Percentiles rank a stretch among this genome's conserved stretches.
Evolutionary conservation across 805 yeast genomes (phyloP).

Genomic region (Zygotorulaspora danielsina): DNA sequence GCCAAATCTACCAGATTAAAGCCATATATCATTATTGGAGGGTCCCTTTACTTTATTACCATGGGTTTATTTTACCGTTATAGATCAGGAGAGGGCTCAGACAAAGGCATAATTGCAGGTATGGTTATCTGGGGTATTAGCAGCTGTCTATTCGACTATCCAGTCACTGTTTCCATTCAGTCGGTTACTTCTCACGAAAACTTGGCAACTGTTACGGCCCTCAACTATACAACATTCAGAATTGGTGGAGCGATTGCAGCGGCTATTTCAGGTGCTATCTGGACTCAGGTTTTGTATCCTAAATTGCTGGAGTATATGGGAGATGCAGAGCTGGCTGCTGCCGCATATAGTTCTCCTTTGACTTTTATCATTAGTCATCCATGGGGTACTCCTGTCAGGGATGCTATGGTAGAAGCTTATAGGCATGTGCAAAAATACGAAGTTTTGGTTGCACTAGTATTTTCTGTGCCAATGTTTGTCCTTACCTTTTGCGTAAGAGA

Average conservation of each 20-base stretch:
- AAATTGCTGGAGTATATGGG: slow-evolving; percentile 41
- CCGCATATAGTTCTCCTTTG: slow-evolving; percentile 49
- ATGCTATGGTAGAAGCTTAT: slow-evolving; percentile 50
- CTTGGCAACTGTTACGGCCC: slow-evolving; percentile 61
- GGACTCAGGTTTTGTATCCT: slow-evolving; percentile 51
- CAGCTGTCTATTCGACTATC: slow-evolving; percentile 68
- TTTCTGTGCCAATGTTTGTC: slow-evolving; percentile 40
- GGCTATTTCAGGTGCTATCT: slow-evolving; percentile 63
- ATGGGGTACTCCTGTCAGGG: slow-evolving; percentile 57
- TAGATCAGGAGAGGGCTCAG: slow-evolving; percentile 47
- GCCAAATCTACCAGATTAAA: slow-evolving; percentile 49
- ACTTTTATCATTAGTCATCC: slow-evolving; percentile 43
- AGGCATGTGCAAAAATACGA: slow-evolving; percentile 50
- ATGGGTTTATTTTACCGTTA: slow-evolving; percentile 55
- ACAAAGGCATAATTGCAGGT: slow-evolving; percentile 60
- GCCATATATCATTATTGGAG: slow-evolving; percentile 56
- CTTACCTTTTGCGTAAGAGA: slow-evolving; percentile 49
- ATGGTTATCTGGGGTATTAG: slow-evolving; percentile 67
- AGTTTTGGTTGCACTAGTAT: slow-evolving; percentile 49
- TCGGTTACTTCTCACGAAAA: slow-evolving; percentile 59
- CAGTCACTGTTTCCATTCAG: slow-evolving; percentile 59
- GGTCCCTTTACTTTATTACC: slow-evolving; percentile 36
- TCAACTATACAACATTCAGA: slow-evolving; percentile 53
- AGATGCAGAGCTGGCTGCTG: slow-evolving; percentile 32
- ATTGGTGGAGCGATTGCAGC: slow-evolving; percentile 63